Conservation (phyloP, 2,329 filamentous ascomycete genomes). For the Sporothrix inflata region DNA sequence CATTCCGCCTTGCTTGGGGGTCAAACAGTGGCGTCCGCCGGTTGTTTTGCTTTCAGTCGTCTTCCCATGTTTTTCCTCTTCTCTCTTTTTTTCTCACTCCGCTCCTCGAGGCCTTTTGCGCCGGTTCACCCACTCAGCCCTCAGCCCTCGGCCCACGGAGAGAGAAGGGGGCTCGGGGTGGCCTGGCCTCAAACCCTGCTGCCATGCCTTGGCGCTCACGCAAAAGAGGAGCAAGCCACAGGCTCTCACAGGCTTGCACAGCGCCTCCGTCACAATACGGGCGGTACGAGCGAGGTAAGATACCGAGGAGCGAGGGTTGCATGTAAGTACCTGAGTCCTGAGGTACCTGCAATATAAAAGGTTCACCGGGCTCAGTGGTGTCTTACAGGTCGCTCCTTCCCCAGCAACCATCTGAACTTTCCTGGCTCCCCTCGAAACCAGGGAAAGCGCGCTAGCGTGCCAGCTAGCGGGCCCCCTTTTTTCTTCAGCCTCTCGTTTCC, state of each 20-base stretch:
- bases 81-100: neutral
- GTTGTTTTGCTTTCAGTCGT: neutral
- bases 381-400: neutral
- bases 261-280: neutral
- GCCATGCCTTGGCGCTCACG: neutral
- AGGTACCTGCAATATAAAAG: neutral
- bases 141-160: neutral
- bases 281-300: neutral
- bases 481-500: conserved; percentile 14
- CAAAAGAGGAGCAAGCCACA: neutral
- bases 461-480: neutral
- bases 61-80: neutral
- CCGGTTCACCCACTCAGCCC: neutral
- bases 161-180: neutral
- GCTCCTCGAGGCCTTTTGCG: neutral
- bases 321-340: neutral
- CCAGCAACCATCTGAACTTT: conserved; percentile 16
- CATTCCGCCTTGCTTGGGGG: neutral
- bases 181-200: neutral
- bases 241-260: neutral
- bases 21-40: conserved; percentile 11
- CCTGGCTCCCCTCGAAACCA: neutral
- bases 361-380: neutral
- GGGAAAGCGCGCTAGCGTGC: neutral
- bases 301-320: neutral